Base-by-base conservation (phyloP, 2,329 filamentous ascomycete species). In the Lachnellula willkommii region DNA sequence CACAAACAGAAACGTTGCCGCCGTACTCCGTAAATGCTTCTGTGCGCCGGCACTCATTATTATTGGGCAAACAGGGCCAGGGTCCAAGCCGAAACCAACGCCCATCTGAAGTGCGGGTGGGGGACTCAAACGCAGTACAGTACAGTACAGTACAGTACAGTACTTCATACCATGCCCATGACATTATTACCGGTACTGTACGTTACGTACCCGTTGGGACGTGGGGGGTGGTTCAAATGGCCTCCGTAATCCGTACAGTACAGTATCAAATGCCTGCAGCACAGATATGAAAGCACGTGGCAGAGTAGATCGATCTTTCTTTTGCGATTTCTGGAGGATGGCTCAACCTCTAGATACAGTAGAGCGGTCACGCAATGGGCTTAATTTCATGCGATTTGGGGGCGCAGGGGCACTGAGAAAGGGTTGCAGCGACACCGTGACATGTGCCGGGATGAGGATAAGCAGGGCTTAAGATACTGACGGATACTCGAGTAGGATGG, bases 391-490 rank as follows among this genome's bases (percentile, higher is more conserved):
- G 49, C 28, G 37, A 24, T 51, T 51, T 17, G 45, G 35, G 20
- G 51, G 39, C 40, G 17, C 48, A 56, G 42, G 43, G 43, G 45
- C 17, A 20, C 40, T n/a, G 24, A 9, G 28, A 32, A 32, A 32
- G 28, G 28, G 28, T 32, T 32, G 28, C 28, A 32, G 47, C 26
- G n/a, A 22, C 36, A 40, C 6, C 32, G 15, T 24, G 48, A 47
- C 43, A 51, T n/a, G 43, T 40, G 36, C 52, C 36, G 46, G 46
- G 52, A 54, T 42, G 40, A 26, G 37, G 47, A 51, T 43, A 46
- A 35, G 37, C 24, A 46, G 42, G 39, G 46, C 36, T 9, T 6
- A 45, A 28, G 28, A 32, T 42, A 42, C 22, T 20, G 20, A 20
- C 8, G 17, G 26, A 49, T 40, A n/a, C n/a, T n/a, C n/a, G n/a